phyloP scores from a whole-genome alignment of 2,329 filamentous ascomycete genomes.

The Arachnopeziza araneosa region DNA sequence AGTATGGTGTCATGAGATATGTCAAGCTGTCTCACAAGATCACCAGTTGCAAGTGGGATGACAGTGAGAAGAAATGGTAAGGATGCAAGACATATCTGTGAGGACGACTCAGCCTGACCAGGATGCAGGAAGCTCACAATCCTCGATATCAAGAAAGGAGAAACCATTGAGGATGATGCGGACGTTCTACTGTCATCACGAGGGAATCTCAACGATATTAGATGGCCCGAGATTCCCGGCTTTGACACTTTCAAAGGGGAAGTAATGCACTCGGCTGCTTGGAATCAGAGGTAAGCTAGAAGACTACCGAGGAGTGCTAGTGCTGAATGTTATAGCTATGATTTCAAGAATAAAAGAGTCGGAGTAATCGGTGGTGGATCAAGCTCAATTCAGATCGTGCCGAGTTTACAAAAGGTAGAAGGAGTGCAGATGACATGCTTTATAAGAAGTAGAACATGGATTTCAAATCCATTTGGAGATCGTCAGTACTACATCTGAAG shows the following conservation, averaged over 20 bases:
- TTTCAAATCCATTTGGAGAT: slow-evolving; percentile 43
- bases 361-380: slow-evolving; percentile 49
- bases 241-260: slow-evolving; percentile 42
- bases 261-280: slow-evolving; percentile 56
- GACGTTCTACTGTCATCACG: slow-evolving; percentile 60
- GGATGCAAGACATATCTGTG: background rate
- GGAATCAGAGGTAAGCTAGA: slow-evolving; percentile 31
- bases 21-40: slow-evolving; percentile 51
- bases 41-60: slow-evolving; percentile 50
- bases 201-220: slow-evolving; percentile 56
- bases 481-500: slow-evolving; percentile 10
- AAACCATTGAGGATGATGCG: slow-evolving; percentile 41
- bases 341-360: slow-evolving; percentile 41
- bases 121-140: slow-evolving; percentile 38
- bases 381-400: slow-evolving; percentile 48
- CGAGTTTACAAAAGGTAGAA: slow-evolving; percentile 41
- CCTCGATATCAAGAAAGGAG: slow-evolving; percentile 34
- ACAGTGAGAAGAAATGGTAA: slow-evolving; percentile 40
- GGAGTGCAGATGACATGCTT: slow-evolving; percentile 40
- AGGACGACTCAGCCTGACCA: background rate
- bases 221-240: slow-evolving; percentile 55
- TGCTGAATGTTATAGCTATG: slow-evolving; percentile 32
- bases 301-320: slow-evolving; percentile 1
- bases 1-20: slow-evolving; percentile 58
- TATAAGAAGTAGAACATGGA: slow-evolving; percentile 46